Base-by-base conservation (phyloP, 2,329 filamentous ascomycete genomes). In the Colletotrichum cuscutae region DNA sequence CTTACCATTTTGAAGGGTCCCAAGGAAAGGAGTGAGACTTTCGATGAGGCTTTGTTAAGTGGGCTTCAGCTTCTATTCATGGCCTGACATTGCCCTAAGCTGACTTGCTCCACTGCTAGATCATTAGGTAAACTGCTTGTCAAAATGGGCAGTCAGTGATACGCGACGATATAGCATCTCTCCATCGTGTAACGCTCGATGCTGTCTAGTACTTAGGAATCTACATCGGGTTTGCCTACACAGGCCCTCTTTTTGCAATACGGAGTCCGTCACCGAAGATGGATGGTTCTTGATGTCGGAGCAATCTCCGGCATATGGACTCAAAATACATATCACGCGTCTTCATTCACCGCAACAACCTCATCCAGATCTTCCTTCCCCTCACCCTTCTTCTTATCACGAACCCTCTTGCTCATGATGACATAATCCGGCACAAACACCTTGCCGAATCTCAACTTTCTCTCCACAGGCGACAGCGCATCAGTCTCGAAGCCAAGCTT, bases 401-500 rank as follows among this genome's bases (percentile, higher is more conserved):
- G 76, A 53, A 86, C 80, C 53, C 74, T 70, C 76, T 87, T 88
- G 79, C 89, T 91, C 79, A 92, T 78, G 72, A 92, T 91, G 42
- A 88, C 81, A 82, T 92, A 92, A 74, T 91, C 89, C 0, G 88
- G 86, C 66, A 83, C 82, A 54, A 89, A 84, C 19, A 85, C 82
- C 77, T 86, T 89, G 1, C 89, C 89, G 60, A 84, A 85, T 6
- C 90, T 83, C 72, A 93, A 80, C 70, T 82, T 85, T 74, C 87
- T 84, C 42, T 88, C 84, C 46, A 78, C 78, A 0, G 90, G 91
- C 15, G 90, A 91, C 61, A 85, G 87, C 9, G 84, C 85, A 76
- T 92, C 90, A 57, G 81, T 84, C 49, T 75, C 81, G 77, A 89
- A 92, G 0, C 92, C 92, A 13, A 90, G 79, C 73, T 84, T 88